Evolutionary conservation across 305 asterid genomes (phyloP).

Genomic region (Withania somnifera): DNA sequence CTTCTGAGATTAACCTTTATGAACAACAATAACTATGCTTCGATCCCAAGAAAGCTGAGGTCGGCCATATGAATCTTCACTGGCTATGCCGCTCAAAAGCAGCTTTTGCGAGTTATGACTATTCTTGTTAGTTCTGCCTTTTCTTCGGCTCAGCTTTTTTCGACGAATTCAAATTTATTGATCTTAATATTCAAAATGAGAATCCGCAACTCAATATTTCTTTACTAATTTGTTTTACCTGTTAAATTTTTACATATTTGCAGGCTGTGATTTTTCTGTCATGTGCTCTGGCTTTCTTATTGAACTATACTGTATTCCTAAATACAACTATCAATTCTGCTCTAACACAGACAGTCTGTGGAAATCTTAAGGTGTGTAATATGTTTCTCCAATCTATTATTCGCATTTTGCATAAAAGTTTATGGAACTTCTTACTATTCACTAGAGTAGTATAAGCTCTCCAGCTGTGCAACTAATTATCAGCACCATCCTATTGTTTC

Average conservation of each 20-base stretch:
- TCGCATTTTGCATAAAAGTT: not conserved
- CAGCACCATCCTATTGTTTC: too few relatives aligned
- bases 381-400: not conserved
- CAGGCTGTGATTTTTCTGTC: slow-evolving; percentile 18
- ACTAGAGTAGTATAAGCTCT: not conserved
- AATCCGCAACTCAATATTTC: not conserved
- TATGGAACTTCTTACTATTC: not conserved
- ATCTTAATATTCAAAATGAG: not conserved
- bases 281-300: slow-evolving; percentile 20
- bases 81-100: not conserved
- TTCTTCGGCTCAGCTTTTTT: not conserved
- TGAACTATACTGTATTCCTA: slow-evolving; percentile 10
- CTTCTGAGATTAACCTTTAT: not conserved
- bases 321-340: slow-evolving; percentile 20
- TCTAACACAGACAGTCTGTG: slow-evolving; percentile 15
- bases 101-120: not conserved
- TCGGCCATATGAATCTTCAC: not conserved
- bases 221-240: not conserved
- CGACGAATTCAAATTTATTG: not conserved
- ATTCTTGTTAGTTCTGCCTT: not conserved
- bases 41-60: not conserved
- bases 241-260: not conserved
- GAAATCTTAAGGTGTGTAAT: slow-evolving; percentile 14
- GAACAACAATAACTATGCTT: not conserved
- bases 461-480: too few relatives aligned